Evolutionary conservation across 352 stramenopile species (phyloP).

Genomic region (Discostella stelligera): DNA sequence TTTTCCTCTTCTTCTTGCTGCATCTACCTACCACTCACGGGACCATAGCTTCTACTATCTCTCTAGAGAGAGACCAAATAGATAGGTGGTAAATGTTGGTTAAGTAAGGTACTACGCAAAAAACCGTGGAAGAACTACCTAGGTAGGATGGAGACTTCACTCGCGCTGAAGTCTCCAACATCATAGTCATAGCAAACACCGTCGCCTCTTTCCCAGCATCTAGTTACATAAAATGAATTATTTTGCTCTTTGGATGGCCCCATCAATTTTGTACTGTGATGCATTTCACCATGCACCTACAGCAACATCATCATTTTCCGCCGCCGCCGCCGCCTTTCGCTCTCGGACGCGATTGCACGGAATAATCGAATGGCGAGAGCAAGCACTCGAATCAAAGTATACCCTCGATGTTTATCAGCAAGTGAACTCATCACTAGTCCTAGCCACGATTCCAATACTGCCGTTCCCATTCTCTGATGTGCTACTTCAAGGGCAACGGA

Average conservation of each 20-base stretch:
- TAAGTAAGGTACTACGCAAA: too few relatives aligned
- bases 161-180: too few relatives aligned
- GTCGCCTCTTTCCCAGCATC: too few relatives aligned
- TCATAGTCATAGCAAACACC: too few relatives aligned
- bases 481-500: conserved; percentile 67
- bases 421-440: not conserved
- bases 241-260: not conserved
- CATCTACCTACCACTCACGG: too few relatives aligned
- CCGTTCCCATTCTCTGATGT: conserved; percentile 72
- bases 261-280: not conserved
- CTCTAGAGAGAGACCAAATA: too few relatives aligned
- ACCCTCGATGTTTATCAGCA: conserved; percentile 39
- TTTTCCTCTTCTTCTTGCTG: too few relatives aligned
- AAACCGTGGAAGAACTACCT: too few relatives aligned
- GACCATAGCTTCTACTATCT: too few relatives aligned
- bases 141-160: too few relatives aligned
- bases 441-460: conserved; percentile 47
- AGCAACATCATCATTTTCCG: not conserved
- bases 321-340: not conserved
- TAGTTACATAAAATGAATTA: not conserved
- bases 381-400: conserved; percentile 30
- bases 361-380: conserved; percentile 48
- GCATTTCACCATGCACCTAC: not conserved
- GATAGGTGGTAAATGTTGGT: too few relatives aligned
- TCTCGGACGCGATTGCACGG: conserved; percentile 19